Evolutionary conservation across 2,329 filamentous ascomycete species (phyloP), one percentile per base, ranked within the genome.

Genomic region (Beauveria bassiana): DNA sequence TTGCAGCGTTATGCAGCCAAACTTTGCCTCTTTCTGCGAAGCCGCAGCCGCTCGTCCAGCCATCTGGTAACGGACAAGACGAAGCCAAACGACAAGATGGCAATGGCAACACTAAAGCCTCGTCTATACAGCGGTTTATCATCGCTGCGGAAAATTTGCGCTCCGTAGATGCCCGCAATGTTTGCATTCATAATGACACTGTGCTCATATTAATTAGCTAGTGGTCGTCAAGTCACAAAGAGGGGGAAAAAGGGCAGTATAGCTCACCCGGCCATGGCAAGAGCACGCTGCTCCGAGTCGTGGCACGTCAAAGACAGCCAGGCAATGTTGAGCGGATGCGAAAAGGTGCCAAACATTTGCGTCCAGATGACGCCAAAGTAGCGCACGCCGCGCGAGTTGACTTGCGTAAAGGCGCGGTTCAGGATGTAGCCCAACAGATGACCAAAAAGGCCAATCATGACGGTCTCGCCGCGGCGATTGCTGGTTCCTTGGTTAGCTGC

Each of bases 161-260:
- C 81, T 3, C 83, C 84, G 60, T 84, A 83, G 57, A 86, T 86
- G 24, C 82, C 83, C 0, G 83, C 82, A 28, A 81, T 81, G 65
- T 86, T 86, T 53, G 82, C 84, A 22, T 80, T 79, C 83, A 86
- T 86, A 63, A 86, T 84, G 57, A 85, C 76, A 71, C 77, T 79
- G 26, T 1, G 22, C 52, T 24, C 51, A 64, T 64, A 16, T 34
- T 28, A 7, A 6, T 26, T 24, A 38, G 9, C 2, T 31, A 12
- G 12, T 38, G 14, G 34, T 38, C 5, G 34, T 38, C 12, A 14
- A 14, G 22, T 22, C 22, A 22, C 22, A 16, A 38, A 5, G 1
- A 4, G 10, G 14, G 5, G 3, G 1, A 6, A 18, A 18, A 43
- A 43, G 5, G 28, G 28, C 12, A 34, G 31, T 34, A 12, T 34